Evolutionary conservation across 2,329 filamentous ascomycete genomes (phyloP), one percentile per base, ranked within the genome.

Genomic region (Aaosphaeria arxii): DNA sequence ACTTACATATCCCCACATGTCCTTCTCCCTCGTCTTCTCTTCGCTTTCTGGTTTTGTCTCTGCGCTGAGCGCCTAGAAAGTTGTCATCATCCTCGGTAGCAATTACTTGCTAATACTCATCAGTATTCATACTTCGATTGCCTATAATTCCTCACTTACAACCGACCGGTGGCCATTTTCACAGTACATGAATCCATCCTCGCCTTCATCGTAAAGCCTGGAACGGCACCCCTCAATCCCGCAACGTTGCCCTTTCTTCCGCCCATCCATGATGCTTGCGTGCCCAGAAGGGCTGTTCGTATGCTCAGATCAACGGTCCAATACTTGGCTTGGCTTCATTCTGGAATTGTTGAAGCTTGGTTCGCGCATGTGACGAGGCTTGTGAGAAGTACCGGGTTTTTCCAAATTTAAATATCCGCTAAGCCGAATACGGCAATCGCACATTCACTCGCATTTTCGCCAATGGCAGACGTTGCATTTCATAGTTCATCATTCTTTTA

Each of bases 131-230:
- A 24, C 17, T 24, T 24, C 17, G 17, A 3, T 24, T 24, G 17
- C 17, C 17, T 24, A 24, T 24, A 24, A 24, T 24, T 33, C 35
- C 7, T 50, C 53, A 50, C 69, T 67, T 72, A 89, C 87, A 72
- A 89, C 84, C 58, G 91, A 85, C 57, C 86, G 83, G 74, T 95
- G 90, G 31, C 89, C 89, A 56, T 88, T 85, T 54, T 86, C 79
- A 70, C 90, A 95, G 67, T 89, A 95, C 53, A 85, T 83, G 49
- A 86, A 80, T 4, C 89, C 89, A 69, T 88, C 87, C 67, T 87
- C 87, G 31, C 85, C 75, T 63, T 89, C 88, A 73, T 87, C 67
- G 40, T 70, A 71, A 35, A 66, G 90, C 53, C 81, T 80, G 39
- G 87, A 86, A 50, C 87, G 85, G 65, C 90, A 95, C 60, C 81